A percentile compares a stretch with the other conserved stretches of the same genome.
Conservation (phyloP, 2,329 filamentous ascomycete species). For the Nigrospora sphaerica region DNA sequence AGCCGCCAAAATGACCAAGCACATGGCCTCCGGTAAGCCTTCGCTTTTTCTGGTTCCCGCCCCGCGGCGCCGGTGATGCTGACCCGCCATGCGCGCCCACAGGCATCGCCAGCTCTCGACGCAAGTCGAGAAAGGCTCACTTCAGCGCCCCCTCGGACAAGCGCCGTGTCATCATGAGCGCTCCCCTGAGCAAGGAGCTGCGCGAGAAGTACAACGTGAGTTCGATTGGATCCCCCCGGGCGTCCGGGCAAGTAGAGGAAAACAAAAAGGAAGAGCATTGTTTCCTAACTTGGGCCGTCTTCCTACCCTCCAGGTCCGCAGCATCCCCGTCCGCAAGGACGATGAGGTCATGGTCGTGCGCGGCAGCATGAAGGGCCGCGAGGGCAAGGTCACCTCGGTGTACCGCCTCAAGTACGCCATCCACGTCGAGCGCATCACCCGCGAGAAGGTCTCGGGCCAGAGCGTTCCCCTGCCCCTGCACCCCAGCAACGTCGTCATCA, state of each 20-base stretch:
- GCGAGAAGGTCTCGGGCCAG: conserved; percentile 97
- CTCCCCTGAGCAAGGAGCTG: conserved; percentile 92
- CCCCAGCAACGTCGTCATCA: conserved; percentile 96
- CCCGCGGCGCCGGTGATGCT: neutral
- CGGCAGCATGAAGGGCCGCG: conserved; percentile 91
- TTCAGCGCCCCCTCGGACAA: conserved; percentile 91
- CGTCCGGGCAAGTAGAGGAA: neutral
- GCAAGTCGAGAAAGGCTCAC: conserved; percentile 99
- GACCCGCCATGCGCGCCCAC: conserved; percentile 1
- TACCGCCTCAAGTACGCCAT: conserved; percentile 98
- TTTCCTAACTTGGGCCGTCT: neutral
- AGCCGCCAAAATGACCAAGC: conserved; percentile 23
- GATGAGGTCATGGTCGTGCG: conserved; percentile 91
- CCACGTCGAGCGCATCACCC: conserved; percentile 92
- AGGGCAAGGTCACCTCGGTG: conserved; percentile 96
- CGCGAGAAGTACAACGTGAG: conserved; percentile 98
- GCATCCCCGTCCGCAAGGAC: conserved; percentile 96
- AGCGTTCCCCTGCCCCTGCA: conserved; percentile 90
- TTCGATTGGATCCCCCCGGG: conserved; percentile 4
- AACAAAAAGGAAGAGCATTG: neutral
- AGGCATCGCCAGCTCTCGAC: conserved; percentile 55
- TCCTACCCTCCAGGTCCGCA: conserved; percentile 62
- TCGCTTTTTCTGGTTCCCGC: neutral
- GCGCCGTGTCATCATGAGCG: conserved; percentile 95
- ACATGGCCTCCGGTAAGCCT: conserved; percentile 17